Base-by-base conservation (phyloP, 352 stramenopile species). In the Blastocystis sp. region DNA sequence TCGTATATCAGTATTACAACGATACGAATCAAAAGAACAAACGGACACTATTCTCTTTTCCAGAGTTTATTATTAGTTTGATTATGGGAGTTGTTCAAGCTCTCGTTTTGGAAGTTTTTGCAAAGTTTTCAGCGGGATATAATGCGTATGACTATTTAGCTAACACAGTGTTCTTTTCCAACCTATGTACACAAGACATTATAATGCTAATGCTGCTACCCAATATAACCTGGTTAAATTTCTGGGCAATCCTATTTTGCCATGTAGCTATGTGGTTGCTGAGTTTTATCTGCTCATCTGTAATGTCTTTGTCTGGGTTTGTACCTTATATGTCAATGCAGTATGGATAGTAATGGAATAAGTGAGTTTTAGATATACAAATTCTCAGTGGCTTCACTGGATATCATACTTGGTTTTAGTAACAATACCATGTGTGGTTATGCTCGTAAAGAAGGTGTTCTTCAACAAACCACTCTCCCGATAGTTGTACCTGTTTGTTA, bases 251-350 rank as follows among this genome's bases (percentile, higher is more conserved):
- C 26, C 37, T 81, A 9, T 64, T 81, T 53, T 81, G 70, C 54
- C 70, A 81, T n/a, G 70, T 20, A 9, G 8, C 20, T 3, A 81
- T 81, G 70, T 81, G 70, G 70, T 9, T 63, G 20, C 13, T 81
- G 6, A 65, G 70, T 43, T 81, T 81, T 20, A 4, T 81, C 16
- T 81, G 43, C 50, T 81, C 70, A 6, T 81, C 45, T 13, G 18
- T 81, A 13, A 63, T 43, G 45, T 26, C 41, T 16, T 37, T 81
- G 16, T 65, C 43, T 26, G 70, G 70, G 3, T 81, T 81, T 20
- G 70, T 81, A 26, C 70, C 70, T 6, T 65, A 63, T 26, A 81
- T 81, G 70, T 81, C 70, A 9, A 81, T 81, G 70, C 70, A 81
- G 70, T 81, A 81, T n/a, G 70, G 7, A 8, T 34, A 18, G 24